Conservation (phyloP, 768 basidiomycete species). For the Rhodotorula sphaerocarpa region DNA sequence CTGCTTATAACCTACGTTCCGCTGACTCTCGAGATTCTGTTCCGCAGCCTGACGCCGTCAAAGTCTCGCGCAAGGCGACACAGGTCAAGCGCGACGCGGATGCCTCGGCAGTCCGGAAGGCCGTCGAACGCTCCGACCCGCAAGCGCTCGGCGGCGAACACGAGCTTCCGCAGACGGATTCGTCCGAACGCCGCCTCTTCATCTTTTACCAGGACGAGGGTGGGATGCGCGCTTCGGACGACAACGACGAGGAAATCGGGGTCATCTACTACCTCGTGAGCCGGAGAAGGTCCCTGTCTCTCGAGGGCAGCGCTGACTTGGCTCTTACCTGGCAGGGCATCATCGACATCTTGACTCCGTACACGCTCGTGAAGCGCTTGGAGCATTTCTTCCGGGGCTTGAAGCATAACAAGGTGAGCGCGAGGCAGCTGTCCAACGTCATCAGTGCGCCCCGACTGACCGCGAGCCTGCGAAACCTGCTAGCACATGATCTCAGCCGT, state of each 20-base stretch:
- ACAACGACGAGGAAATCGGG: conserved; percentile 62
- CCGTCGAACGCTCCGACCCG: conserved; percentile 73
- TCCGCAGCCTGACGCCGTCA: conserved; percentile 59
- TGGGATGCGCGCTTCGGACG: conserved; percentile 81
- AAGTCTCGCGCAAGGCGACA: conserved; percentile 56
- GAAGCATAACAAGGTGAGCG: conserved; percentile 71
- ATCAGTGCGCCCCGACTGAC: too few relatives aligned
- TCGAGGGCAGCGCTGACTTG: too few relatives aligned
- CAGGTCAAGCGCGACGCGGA: conserved; percentile 56
- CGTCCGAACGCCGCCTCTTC: conserved; percentile 60
- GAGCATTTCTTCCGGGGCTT: conserved; percentile 92
- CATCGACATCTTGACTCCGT: conserved; percentile 95
- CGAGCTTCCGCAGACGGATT: conserved; percentile 58
- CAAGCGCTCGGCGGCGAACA: conserved; percentile 54
- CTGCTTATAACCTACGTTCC: not conserved
- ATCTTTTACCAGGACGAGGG: conserved; percentile 97
- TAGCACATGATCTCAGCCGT: conserved; percentile 95
- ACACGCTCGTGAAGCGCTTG: conserved; percentile 61
- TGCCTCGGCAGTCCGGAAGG: conserved; percentile 73
- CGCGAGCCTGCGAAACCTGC: not conserved
- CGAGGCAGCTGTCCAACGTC: too few relatives aligned
- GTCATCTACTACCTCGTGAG: conserved; percentile 44
- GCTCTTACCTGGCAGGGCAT: conserved; percentile 51
- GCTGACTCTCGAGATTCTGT: too few relatives aligned
- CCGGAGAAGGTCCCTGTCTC: not conserved